A percentile compares a stretch with the other conserved stretches of the same genome.
Evolutionary conservation across 768 basidiomycete species (phyloP).

Genomic region (Hypholoma fasciculare): DNA sequence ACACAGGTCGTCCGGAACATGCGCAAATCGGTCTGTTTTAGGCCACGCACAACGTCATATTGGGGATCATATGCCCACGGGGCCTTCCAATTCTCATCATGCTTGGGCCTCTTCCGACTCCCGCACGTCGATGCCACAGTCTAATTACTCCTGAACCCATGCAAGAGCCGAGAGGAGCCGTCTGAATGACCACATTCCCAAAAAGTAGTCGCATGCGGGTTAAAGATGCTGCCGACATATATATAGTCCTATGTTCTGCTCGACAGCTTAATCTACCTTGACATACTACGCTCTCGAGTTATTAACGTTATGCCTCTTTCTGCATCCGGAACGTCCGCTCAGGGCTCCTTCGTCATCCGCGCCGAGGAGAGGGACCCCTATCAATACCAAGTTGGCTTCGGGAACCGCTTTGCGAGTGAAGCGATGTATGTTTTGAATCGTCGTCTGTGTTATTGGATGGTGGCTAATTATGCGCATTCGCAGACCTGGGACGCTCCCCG

Average conservation of each 20-base stretch:
- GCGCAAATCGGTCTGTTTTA: neutral
- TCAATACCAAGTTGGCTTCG: conserved; percentile 58
- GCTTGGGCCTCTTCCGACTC: neutral
- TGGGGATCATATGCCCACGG: neutral
- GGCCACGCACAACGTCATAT: neutral
- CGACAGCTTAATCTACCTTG: neutral
- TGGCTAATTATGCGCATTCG: neutral
- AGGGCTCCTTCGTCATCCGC: conserved; percentile 33
- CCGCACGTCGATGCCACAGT: neutral
- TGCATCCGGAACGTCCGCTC: conserved; percentile 39
- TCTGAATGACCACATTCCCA: too few relatives aligned
- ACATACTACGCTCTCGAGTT: neutral
- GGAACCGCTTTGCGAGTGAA: conserved; percentile 56
- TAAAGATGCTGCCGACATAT: neutral
- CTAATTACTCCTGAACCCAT: too few relatives aligned
- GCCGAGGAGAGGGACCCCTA: conserved; percentile 51
- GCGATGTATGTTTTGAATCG: conserved; percentile 41
- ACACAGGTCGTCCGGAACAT: neutral
- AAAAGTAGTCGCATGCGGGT: too few relatives aligned
- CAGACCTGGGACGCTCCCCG: conserved; percentile 57
- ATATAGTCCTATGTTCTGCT: conserved; percentile 4
- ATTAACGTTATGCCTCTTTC: conserved; percentile 21
- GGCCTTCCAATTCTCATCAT: neutral
- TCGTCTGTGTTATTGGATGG: neutral
- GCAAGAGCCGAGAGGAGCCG: too few relatives aligned